These are phyloP conservation scores for Barnettozyma populi DNA, from an alignment of 805 yeast genomes.

Conservation along the genomic window DNA sequence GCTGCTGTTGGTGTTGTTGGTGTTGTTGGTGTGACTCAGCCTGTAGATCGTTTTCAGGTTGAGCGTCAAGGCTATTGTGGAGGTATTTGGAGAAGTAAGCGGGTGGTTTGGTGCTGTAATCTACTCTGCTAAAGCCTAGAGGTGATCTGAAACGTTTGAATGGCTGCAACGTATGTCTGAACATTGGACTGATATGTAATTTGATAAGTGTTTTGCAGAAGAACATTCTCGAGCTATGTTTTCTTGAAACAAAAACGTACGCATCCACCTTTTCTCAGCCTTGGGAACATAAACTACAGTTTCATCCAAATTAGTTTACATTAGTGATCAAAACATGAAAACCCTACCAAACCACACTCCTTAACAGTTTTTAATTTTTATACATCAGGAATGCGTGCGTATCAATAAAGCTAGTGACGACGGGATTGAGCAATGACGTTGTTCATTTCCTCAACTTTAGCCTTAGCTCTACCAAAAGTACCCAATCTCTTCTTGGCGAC, in stretches of 20 bases:
- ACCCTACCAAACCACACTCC: constrained; percentile 1
- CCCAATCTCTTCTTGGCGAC: constrained; percentile 99
- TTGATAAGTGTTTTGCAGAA: neutral
- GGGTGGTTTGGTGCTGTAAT: constrained; percentile 5
- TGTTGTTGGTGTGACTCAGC: neutral
- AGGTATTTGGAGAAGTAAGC: constrained; percentile 7
- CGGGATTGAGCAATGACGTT: constrained; percentile 94
- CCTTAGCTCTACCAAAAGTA: constrained; percentile 99
- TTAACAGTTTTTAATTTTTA: constrained; percentile 1
- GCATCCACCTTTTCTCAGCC: neutral
- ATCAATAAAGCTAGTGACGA: constrained; percentile 57
- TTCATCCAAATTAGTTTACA: constrained; percentile 1
- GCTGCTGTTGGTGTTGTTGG: neutral
- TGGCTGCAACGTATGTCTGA: neutral
- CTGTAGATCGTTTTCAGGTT: neutral
- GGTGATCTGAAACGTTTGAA: neutral
- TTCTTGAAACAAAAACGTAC: neutral
- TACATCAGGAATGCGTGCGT: constrained; percentile 8
- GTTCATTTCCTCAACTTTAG: constrained; percentile 98
- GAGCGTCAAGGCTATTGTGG: neutral
- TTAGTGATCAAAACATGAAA: neutral
- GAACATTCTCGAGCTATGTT: neutral
- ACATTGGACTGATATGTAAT: neutral
- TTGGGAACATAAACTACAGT: neutral
- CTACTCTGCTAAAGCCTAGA: neutral